These are phyloP conservation scores for Acephala macrosclerotiorum DNA, from an alignment of 2,329 filamentous ascomycete genomes.

Conservation along the genomic window DNA sequence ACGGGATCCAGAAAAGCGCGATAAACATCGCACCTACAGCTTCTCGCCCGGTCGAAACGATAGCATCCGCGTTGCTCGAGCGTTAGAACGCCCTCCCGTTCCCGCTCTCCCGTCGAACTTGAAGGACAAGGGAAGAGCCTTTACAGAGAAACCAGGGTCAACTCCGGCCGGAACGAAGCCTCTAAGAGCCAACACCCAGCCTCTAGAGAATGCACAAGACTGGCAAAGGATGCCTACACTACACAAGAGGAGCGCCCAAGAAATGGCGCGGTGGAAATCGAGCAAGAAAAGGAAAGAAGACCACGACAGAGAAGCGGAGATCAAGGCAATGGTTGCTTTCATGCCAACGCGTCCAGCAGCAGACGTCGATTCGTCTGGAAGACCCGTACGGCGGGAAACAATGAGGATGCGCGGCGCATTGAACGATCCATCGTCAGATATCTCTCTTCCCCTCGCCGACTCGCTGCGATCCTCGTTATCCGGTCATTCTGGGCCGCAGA, in stretches of 20 bases:
- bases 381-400: constrained; percentile 67
- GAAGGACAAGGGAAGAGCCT: constrained; percentile 35
- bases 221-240: constrained; percentile 60
- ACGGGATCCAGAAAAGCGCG: constrained; percentile 54
- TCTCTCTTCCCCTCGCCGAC: constrained; percentile 76
- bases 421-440: constrained; percentile 62
- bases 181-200: constrained; percentile 36
- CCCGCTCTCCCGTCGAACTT: constrained; percentile 38
- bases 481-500: constrained; percentile 72
- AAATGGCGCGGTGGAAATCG: constrained; percentile 72
- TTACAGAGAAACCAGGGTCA: constrained; percentile 26
- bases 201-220: constrained; percentile 38
- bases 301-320: constrained; percentile 82
- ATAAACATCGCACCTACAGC: constrained; percentile 61
- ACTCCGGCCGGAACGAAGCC: constrained; percentile 23
- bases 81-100: constrained; percentile 40
- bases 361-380: constrained; percentile 65
- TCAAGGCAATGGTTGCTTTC: constrained; percentile 80
- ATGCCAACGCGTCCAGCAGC: constrained; percentile 69
- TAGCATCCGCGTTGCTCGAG: constrained; percentile 52
- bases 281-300: constrained; percentile 81
- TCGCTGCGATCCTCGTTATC: constrained; percentile 82
- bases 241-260: constrained; percentile 66
- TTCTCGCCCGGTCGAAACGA: constrained; percentile 68
- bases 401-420: constrained; percentile 67